Evolutionary conservation across 768 basidiomycete genomes (phyloP), one percentile per base, ranked within the genome.

Genomic region (Cystofilobasidium capitatum): DNA sequence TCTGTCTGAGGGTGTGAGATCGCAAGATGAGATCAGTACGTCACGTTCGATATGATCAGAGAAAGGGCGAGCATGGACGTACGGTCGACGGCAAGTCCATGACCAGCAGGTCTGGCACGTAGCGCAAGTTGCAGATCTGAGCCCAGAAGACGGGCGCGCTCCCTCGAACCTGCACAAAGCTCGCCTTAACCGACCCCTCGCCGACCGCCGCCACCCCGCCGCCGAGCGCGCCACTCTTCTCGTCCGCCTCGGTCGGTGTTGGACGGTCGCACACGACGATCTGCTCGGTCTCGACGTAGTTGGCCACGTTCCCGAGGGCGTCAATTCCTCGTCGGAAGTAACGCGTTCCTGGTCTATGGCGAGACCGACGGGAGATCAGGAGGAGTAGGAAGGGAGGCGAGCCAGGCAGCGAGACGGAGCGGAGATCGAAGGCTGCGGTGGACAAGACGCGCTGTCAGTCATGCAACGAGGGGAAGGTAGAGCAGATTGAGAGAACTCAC

Each of bases 201-300:
- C 77, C 77, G 14, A 31, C 22, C 31, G 26, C 14, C 39, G n/a
- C 49, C 5, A n/a, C 3, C 16, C 72, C 45, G 0, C 74, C 40
- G 9, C 22, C 54, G 35, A 36, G 61, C 22, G 55, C 68, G 13
- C 16, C 36, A 3, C 17, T 29, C 74, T 66, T 72, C 33, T 37
- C 73, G 61, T 36, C 71, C 17, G 37, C 70, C 55, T 66, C 65
- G 14, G 59, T 49, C 3, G 76, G 72, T 16, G 42, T 22, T 13
- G 76, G 51, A 0, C 74, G 70, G 62, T 91, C 88, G 16, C 93
- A 81, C 20, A 94, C 81, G 33, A 94, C 79, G 67, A 99, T 81
- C 76, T 98, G 96, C 75, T 99, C 96, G 8, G 96, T 94, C 78
- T 99, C 96, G 76, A 97, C 96, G 79, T 91, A 98, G 78, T 99